These are phyloP conservation scores for Hemisphaericaspora xylanilytica DNA, from an alignment of 1,139 yeast genomes.

Conservation along the genomic window DNA sequence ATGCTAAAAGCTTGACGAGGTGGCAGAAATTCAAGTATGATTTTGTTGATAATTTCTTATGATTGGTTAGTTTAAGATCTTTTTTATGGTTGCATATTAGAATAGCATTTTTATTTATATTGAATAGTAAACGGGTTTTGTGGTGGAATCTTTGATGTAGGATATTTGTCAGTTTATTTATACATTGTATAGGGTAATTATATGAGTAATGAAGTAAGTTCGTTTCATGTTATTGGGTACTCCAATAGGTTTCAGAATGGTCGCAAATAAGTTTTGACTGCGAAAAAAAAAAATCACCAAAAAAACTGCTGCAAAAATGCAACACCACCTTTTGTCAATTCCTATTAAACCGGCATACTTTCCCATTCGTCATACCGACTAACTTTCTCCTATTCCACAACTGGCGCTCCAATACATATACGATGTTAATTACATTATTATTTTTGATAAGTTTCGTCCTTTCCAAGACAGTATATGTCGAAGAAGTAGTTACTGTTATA, in stretches of 20 bases:
- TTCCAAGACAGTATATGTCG: slow-evolving; percentile 1
- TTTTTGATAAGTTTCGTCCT: neutral
- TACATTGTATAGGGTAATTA: too few species aligned
- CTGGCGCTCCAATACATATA: too few species aligned
- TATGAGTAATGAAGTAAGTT: too few species aligned
- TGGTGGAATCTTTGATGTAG: too few species aligned
- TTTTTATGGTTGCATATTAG: neutral
- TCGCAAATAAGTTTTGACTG: slow-evolving; percentile 1
- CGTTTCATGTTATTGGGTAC: neutral
- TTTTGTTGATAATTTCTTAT: slow-evolving; percentile 28
- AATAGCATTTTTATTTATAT: too few species aligned
- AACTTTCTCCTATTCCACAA: too few species aligned
- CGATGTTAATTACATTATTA: neutral
- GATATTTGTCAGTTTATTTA: too few species aligned
- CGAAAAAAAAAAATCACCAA: too few species aligned
- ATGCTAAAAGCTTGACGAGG: slow-evolving; percentile 42
- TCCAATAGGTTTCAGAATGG: slow-evolving; percentile 1
- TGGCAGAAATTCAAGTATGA: slow-evolving; percentile 41
- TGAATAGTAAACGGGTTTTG: too few species aligned
- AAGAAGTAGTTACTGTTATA: neutral
- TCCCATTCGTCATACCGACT: too few species aligned
- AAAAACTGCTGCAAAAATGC: slow-evolving; percentile 3
- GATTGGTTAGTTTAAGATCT: slow-evolving; percentile 2
- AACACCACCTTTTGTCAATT: too few species aligned
- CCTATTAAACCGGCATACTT: too few species aligned